Evolutionary conservation across 2,329 filamentous ascomycete genomes (phyloP).

Genomic region (Stemphylium beticola): DNA sequence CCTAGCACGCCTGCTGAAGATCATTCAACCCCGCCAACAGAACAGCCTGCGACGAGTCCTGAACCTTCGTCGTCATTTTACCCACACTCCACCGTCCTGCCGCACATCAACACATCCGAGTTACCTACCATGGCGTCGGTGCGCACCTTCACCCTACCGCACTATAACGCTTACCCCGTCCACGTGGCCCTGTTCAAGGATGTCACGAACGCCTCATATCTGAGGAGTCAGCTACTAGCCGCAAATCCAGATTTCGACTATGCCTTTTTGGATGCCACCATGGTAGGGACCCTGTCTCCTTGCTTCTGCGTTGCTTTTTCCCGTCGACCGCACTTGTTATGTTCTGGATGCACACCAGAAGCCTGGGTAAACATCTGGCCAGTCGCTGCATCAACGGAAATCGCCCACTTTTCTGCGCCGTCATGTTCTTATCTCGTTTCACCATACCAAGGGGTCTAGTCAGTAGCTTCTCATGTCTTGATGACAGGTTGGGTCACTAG

Average conservation of each 20-base stretch:
- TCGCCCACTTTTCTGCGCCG: no score
- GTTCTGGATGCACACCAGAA: no score
- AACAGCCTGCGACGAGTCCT: not conserved
- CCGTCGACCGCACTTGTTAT: not conserved
- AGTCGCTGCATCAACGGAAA: no score
- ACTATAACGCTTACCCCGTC: slow-evolving; percentile 73
- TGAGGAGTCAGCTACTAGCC: slow-evolving; percentile 83
- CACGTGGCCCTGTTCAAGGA: slow-evolving; percentile 77
- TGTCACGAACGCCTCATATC: slow-evolving; percentile 76
- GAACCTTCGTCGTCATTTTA: not conserved
- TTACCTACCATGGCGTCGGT: slow-evolving; percentile 56
- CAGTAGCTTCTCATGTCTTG: not conserved
- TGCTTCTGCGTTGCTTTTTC: slow-evolving; percentile 8
- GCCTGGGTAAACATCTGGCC: no score
- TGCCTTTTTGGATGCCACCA: slow-evolving; percentile 85
- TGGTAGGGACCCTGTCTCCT: slow-evolving; percentile 57
- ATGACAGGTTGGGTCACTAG: not conserved
- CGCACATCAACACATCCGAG: slow-evolving; percentile 14
- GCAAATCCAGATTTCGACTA: slow-evolving; percentile 90
- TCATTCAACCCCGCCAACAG: not conserved
- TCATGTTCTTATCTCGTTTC: no score
- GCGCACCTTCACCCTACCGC: slow-evolving; percentile 74
- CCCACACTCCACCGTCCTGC: not conserved
- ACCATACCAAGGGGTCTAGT: no score
- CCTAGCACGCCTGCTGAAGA: not conserved